These are phyloP conservation scores for Eucalyptus erythrocorys DNA, from an alignment of 345 rosid species.

Conservation along the genomic window DNA sequence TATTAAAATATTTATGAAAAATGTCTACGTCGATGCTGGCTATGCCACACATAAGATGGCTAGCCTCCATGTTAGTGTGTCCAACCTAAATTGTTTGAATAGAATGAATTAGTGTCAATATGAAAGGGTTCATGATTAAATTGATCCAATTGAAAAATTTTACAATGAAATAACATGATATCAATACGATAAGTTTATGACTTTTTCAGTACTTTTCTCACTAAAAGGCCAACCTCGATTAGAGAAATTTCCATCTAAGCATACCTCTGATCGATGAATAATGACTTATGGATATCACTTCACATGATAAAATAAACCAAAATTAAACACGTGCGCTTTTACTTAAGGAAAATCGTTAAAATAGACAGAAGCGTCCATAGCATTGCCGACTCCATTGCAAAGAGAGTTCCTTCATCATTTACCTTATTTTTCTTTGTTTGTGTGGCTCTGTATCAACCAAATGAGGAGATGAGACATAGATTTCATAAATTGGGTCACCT, in stretches of 20 bases:
- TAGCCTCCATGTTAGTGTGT: accelerated
- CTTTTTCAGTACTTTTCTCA: too few relatives aligned
- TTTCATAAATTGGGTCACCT: neutral
- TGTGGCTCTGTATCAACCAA: neutral
- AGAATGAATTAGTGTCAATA: too few relatives aligned
- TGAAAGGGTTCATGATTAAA: accelerated
- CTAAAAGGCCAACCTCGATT: neutral
- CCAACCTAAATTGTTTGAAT: too few relatives aligned
- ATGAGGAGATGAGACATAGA: neutral
- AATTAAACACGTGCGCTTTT: neutral
- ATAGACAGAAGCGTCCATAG: neutral
- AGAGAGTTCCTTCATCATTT: neutral
- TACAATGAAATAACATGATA: too few relatives aligned
- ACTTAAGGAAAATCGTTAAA: neutral
- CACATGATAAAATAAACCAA: neutral
- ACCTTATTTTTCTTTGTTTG: neutral
- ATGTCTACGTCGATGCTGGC: accelerated
- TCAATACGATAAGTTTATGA: too few relatives aligned
- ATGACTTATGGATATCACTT: neutral
- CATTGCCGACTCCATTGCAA: neutral
- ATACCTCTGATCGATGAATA: neutral
- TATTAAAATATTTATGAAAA: too few relatives aligned
- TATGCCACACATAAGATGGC: too few relatives aligned
- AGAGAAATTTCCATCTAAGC: neutral
- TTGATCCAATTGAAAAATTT: too few relatives aligned